phyloP scores from a whole-genome alignment of 495 filamentous ascomycete species.

The Elasticomyces elasticus region DNA sequence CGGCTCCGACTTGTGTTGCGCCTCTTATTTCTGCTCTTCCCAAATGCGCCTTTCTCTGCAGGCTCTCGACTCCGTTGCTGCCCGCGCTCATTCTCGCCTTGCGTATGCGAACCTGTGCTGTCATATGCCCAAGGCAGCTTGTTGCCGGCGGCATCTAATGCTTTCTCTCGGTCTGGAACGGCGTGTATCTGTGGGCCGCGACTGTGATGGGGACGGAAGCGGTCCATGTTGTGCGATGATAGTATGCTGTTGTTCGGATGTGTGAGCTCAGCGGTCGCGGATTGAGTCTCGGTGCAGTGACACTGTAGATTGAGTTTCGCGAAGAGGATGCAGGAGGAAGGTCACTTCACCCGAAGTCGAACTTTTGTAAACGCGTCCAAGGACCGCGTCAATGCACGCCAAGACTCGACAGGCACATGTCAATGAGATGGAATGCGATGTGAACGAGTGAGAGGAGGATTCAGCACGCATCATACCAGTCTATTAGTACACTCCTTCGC shows the following conservation, averaged over 20 bases:
- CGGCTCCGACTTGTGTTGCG: conserved; percentile 38
- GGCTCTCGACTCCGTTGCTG: conserved; percentile 31
- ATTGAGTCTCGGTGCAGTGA: too few relatives aligned
- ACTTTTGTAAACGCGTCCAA: too few relatives aligned
- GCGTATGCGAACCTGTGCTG: conserved; percentile 24
- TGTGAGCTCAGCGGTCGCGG: too few relatives aligned
- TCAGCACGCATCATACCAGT: background rate
- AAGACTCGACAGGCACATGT: too few relatives aligned
- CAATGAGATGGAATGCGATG: too few relatives aligned
- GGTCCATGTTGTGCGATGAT: conserved; percentile 13
- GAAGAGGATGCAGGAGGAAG: too few relatives aligned
- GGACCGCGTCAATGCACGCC: too few relatives aligned
- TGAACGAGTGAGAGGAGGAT: too few relatives aligned
- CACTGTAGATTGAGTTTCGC: too few relatives aligned
- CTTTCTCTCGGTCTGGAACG: conserved; percentile 55
- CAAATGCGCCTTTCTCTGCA: conserved; percentile 57
- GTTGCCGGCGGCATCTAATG: conserved; percentile 49
- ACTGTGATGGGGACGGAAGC: background rate
- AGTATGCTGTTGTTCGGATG: too few relatives aligned
- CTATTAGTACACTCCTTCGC: conserved; percentile 1
- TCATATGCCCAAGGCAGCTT: conserved; percentile 52
- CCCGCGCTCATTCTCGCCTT: conserved; percentile 16
- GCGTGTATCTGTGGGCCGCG: conserved; percentile 53
- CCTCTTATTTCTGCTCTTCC: conserved; percentile 20
- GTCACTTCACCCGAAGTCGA: too few relatives aligned